These are phyloP conservation scores for Phyllosticta citrichinensis DNA, from an alignment of 2,329 filamentous ascomycete genomes.

Conservation along the genomic window DNA sequence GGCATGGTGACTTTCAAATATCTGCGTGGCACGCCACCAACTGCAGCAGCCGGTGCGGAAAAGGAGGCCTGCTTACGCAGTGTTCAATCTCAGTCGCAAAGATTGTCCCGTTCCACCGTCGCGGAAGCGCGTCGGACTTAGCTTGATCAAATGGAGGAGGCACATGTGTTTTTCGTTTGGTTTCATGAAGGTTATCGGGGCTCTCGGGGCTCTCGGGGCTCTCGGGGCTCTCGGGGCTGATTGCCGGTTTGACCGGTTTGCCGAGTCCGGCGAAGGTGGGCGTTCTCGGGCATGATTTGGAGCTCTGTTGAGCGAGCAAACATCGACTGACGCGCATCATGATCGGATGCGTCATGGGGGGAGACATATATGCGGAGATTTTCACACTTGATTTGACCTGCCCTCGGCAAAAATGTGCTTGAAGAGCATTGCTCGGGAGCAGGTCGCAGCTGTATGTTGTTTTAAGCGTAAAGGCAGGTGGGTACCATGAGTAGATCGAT, in stretches of 20 bases:
- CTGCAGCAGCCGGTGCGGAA: neutral
- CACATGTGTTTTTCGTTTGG: neutral
- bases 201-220: neutral
- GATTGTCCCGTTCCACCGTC: neutral
- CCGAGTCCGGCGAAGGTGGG: neutral
- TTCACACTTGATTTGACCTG: neutral
- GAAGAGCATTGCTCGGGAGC: neutral
- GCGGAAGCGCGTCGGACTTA: neutral
- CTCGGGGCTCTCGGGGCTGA: neutral
- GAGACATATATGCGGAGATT: neutral
- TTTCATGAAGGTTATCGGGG: neutral
- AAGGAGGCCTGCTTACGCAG: neutral
- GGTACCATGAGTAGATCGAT: neutral
- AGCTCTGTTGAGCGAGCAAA: neutral
- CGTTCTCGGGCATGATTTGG: neutral
- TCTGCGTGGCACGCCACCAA: neutral
- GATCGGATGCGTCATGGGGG: neutral
- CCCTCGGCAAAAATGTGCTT: neutral
- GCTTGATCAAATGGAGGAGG: neutral
- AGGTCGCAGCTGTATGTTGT: neutral
- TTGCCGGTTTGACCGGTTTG: neutral
- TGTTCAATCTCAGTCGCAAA: neutral
- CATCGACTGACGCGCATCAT: neutral
- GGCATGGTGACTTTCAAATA: neutral
- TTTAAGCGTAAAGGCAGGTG: neutral